Conservation (phyloP, 2,329 filamentous ascomycete genomes). For the Tolypocladium tropicale region DNA sequence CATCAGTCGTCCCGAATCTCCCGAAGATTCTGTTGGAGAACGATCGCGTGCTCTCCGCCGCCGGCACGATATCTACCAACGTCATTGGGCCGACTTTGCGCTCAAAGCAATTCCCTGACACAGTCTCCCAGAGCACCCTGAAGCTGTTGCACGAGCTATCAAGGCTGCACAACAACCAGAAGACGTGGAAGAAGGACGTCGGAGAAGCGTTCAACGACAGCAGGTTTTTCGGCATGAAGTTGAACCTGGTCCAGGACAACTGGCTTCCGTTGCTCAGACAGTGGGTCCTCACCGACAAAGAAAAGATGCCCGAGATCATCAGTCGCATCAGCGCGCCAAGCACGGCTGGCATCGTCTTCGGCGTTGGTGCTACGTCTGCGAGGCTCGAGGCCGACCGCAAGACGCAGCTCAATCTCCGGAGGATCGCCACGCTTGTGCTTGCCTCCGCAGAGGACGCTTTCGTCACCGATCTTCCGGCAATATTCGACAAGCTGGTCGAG, state of each 20-base stretch:
- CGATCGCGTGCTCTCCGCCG: conserved; percentile 71
- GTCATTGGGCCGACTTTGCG: conserved; percentile 74
- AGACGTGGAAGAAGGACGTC: conserved; percentile 88
- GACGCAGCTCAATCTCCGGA: conserved; percentile 79
- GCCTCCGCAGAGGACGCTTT: conserved; percentile 71
- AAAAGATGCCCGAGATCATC: conserved; percentile 73
- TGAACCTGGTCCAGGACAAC: conserved; percentile 54
- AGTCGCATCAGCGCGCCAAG: conserved; percentile 72
- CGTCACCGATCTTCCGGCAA: conserved; percentile 58
- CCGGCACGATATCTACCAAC: conserved; percentile 71
- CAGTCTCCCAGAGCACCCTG: conserved; percentile 62
- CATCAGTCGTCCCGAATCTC: conserved; percentile 67
- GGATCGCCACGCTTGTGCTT: conserved; percentile 70
- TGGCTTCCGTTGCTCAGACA: conserved; percentile 82
- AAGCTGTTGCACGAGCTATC: conserved; percentile 67
- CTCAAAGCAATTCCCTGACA: conserved; percentile 79
- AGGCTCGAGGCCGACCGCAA: conserved; percentile 90
- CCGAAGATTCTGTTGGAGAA: conserved; percentile 75
- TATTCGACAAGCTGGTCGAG: conserved; percentile 80
- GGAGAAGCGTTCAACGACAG: conserved; percentile 85
- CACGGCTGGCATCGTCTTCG: conserved; percentile 93
- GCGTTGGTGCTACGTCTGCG: conserved; percentile 90
- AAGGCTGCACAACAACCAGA: conserved; percentile 69
- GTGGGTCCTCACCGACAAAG: conserved; percentile 80
- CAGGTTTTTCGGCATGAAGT: conserved; percentile 67